A percentile compares a stretch with the other conserved stretches of the same genome.
These are phyloP conservation scores for Xylaria digitata DNA, from an alignment of 2,329 filamentous ascomycete species.

Conservation along the genomic window DNA sequence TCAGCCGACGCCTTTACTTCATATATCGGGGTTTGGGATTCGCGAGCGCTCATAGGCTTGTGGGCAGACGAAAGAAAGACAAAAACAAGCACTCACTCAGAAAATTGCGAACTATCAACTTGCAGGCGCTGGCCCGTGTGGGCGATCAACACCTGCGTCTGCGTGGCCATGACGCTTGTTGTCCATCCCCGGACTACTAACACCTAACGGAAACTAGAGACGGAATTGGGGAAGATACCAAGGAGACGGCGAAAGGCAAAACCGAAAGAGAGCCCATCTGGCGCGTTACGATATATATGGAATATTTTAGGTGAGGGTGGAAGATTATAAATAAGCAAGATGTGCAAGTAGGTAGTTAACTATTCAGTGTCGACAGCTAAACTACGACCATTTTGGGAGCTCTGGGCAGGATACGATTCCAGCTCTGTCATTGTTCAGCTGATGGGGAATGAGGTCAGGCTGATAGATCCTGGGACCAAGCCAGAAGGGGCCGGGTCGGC, in stretches of 20 bases:
- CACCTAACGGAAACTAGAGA: slow-evolving; percentile 9
- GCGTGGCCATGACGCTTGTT: slow-evolving; percentile 71
- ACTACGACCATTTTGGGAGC: slow-evolving; percentile 26
- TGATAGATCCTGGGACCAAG: slow-evolving; percentile 23
- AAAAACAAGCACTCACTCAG: slow-evolving; percentile 67
- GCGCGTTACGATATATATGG: slow-evolving; percentile 1
- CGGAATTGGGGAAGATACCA: slow-evolving; percentile 10
- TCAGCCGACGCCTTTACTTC: slow-evolving; percentile 18
- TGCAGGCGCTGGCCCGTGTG: slow-evolving; percentile 89
- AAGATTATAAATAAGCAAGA: background rate
- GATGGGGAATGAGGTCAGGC: slow-evolving; percentile 27
- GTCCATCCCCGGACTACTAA: slow-evolving; percentile 48
- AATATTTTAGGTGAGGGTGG: background rate
- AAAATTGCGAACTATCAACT: slow-evolving; percentile 79
- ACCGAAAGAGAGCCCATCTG: slow-evolving; percentile 19
- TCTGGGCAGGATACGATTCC: slow-evolving; percentile 30
- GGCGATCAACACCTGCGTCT: slow-evolving; percentile 89
- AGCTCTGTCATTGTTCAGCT: slow-evolving; percentile 20
- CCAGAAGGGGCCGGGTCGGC: slow-evolving; percentile 12
- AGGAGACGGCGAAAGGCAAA: slow-evolving; percentile 2
- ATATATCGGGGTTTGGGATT: slow-evolving; percentile 32
- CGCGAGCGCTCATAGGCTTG: background rate
- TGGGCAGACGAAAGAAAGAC: slow-evolving; percentile 11
- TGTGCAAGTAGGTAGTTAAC: too few relatives aligned
- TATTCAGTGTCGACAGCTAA: slow-evolving; percentile 13